Evolutionary conservation across 202 grass and related monocot genomes (phyloP).

Genomic region (Elaeis oleifera): DNA sequence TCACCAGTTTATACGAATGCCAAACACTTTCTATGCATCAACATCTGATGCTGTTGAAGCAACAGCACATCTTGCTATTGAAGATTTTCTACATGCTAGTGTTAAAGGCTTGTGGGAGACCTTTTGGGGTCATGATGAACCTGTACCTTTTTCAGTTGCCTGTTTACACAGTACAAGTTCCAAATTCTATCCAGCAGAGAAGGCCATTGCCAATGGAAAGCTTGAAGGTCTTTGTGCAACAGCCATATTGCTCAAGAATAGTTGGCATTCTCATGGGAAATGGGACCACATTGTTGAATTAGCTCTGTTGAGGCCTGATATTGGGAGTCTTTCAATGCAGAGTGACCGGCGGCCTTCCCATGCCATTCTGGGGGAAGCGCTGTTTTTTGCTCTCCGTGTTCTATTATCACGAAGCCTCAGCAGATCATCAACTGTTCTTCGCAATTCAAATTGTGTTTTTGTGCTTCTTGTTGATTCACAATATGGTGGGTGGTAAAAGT

Average conservation of each 20-base stretch:
- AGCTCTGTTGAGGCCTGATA: conserved; percentile 76
- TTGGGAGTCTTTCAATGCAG: conserved; percentile 46
- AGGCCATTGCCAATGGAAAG: conserved; percentile 74
- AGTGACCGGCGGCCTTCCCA: conserved; percentile 52
- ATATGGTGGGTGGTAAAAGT: conserved; percentile 83
- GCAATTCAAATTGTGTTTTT: conserved; percentile 79
- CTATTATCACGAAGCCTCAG: conserved; percentile 85
- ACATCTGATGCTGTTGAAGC: conserved; percentile 78
- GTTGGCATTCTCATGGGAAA: conserved; percentile 58
- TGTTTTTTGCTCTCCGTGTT: conserved; percentile 86
- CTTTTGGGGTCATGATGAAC: conserved; percentile 79
- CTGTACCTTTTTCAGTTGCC: conserved; percentile 78
- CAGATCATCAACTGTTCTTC: conserved; percentile 59
- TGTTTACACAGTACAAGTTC: conserved; percentile 97
- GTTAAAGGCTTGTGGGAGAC: conserved; percentile 90
- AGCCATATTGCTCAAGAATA: conserved; percentile 62
- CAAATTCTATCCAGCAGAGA: conserved; percentile 92
- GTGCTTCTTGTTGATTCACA: conserved; percentile 94
- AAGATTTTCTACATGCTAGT: conserved; percentile 86
- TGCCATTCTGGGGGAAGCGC: conserved; percentile 65
- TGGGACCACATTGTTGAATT: conserved; percentile 91
- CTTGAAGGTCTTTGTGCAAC: conserved; percentile 86
- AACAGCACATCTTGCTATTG: conserved; percentile 80
- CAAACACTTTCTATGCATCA: conserved; percentile 74
- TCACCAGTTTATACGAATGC: conserved; percentile 87